These are phyloP conservation scores for Phytophthora pinifolia DNA, from an alignment of 352 stramenopile species.

Conservation along the genomic window DNA sequence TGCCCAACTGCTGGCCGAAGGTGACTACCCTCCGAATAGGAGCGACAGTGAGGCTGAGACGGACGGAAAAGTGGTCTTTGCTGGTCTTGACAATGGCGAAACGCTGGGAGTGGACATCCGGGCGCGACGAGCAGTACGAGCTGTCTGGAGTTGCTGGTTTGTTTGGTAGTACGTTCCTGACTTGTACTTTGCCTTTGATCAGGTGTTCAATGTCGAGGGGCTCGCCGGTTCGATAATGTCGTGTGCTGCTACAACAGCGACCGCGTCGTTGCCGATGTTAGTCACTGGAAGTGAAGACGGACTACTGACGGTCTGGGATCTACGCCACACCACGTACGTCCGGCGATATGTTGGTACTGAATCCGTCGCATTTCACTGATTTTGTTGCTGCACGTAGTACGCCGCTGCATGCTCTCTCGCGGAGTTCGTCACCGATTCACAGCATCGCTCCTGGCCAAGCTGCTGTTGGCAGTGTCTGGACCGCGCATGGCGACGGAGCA, in stretches of 20 bases:
- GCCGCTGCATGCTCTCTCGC: conserved; percentile 52
- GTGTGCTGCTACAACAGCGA: conserved; percentile 26
- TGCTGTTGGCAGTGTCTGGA: conserved; percentile 39
- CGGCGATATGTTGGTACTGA: neutral
- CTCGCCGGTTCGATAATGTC: conserved; percentile 42
- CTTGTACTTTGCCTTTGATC: conserved; percentile 2
- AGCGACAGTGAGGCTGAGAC: conserved; percentile 51
- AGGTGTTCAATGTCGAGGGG: conserved; percentile 47
- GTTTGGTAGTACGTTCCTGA: neutral
- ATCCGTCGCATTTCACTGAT: neutral
- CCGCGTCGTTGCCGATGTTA: conserved; percentile 31
- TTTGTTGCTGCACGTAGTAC: conserved; percentile 19
- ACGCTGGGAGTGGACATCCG: conserved; percentile 65
- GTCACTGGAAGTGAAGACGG: conserved; percentile 69
- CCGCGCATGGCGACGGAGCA: conserved; percentile 54
- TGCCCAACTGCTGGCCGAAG: conserved; percentile 9
- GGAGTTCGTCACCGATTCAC: conserved; percentile 54
- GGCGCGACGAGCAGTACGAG: conserved; percentile 35
- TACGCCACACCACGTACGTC: conserved; percentile 51
- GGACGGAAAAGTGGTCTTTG: conserved; percentile 63
- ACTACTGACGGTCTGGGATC: conserved; percentile 57
- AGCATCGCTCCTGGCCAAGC: conserved; percentile 28
- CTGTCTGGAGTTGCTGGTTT: neutral
- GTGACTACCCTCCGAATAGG: conserved; percentile 10
- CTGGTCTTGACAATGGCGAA: conserved; percentile 61